Base-by-base conservation (phyloP, 1,139 yeast species). In the Magnusiomyces tetraspermus region DNA sequence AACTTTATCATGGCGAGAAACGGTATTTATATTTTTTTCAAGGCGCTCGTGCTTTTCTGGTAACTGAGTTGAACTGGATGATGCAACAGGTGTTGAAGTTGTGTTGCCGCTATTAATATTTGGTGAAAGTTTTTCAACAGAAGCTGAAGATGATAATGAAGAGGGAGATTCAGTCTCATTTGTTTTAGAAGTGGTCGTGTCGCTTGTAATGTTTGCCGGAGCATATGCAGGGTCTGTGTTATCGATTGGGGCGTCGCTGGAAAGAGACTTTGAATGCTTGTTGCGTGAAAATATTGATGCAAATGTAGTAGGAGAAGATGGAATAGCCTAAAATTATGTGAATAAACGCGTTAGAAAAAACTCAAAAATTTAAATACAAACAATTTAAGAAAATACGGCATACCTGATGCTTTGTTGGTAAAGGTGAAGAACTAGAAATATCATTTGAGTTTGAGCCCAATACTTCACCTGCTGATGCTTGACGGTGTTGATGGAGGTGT, bases 231-330 rank as follows among this genome's bases (percentile, higher is more conserved):
- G 15, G 24, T 38, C 42, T 5, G 24, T 19, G 5, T 22, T 6
- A 21, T 24, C 42, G 19, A 41, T 22, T 1, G 78, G 73, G 1
- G 80, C 74, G 50, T 79, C 85, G 0, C 79, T 77, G 0, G 85
- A 78, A 50, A 75, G 76, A 15, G 82, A 73, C 56, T 81, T 74
- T 46, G 78, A 73, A 59, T 79, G 85, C 55, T 79, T 76, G n/a
- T 21, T 38, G 56, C 84, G 71, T 65, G 82, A 81, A 53, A 83
- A 74, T 36, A 77, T 75, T 52, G 76, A 73, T 1, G 75, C 65
- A 1, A 61, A 50, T 19, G 72, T 62, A 0, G 76, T 67, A 3
- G 77, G 76, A 1, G 80, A 70, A 8, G 73, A 64, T 2, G 79
- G 72, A 1, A 71, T 63, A 23, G 64, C 21, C 56, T 51, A 44